phyloP scores from a whole-genome alignment of 495 filamentous ascomycete genomes.

The Barbatosphaeria neglecta region DNA sequence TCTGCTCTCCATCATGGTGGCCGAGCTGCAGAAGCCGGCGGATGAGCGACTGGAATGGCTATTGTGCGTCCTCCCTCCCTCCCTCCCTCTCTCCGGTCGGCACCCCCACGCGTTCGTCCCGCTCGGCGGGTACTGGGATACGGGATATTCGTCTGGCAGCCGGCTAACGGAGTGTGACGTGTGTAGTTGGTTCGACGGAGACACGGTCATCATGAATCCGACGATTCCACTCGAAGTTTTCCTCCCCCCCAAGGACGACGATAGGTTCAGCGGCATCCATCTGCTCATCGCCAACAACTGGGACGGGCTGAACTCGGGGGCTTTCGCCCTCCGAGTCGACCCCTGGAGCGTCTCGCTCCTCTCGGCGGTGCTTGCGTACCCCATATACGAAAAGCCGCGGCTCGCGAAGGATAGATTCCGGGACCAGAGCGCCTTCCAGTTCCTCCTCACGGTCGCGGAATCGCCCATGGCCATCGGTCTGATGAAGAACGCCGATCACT shows the following conservation, averaged over 20 bases:
- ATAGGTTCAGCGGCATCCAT: slow-evolving; percentile 26
- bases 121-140: too few relatives aligned
- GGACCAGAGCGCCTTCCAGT: slow-evolving; percentile 18
- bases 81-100: neutral
- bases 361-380: slow-evolving; percentile 30
- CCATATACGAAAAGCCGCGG: slow-evolving; percentile 26
- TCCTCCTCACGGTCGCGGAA: slow-evolving; percentile 5
- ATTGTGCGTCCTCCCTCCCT: slow-evolving; percentile 19
- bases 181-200: slow-evolving; percentile 38
- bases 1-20: slow-evolving; percentile 32
- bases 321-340: slow-evolving; percentile 38
- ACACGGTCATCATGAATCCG: slow-evolving; percentile 41
- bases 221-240: slow-evolving; percentile 40
- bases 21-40: slow-evolving; percentile 38
- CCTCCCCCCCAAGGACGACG: slow-evolving; percentile 29
- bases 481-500: slow-evolving; percentile 11
- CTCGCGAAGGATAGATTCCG: slow-evolving; percentile 18
- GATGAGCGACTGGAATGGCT: slow-evolving; percentile 38
- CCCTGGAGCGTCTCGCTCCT: slow-evolving; percentile 39
- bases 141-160: too few relatives aligned
- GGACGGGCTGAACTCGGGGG: slow-evolving; percentile 46
- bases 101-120: too few relatives aligned
- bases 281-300: slow-evolving; percentile 38
- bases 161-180: neutral
- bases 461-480: slow-evolving; percentile 9